A percentile compares a stretch with the other conserved stretches of the same genome.
Conservation (phyloP, 495 filamentous ascomycete genomes). For the Neurospora tetraspora region DNA sequence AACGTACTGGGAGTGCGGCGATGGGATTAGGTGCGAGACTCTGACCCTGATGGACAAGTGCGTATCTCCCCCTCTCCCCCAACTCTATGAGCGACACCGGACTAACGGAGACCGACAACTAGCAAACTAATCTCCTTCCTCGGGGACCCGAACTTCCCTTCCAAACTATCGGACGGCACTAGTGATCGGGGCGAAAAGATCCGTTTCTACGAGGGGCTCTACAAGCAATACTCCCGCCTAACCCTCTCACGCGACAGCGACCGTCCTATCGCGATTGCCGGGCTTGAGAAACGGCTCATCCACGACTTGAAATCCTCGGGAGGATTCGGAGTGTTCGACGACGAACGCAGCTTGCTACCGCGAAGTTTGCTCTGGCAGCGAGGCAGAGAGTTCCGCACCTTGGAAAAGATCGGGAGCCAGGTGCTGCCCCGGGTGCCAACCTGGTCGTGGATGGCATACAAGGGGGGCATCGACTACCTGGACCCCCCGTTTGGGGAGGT, state of each 20-base stretch:
- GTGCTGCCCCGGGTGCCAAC: neutral
- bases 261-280: constrained; percentile 21
- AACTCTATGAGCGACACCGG: too few relatives aligned
- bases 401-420: neutral
- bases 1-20: constrained; percentile 34
- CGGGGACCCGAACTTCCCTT: constrained; percentile 28
- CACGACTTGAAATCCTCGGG: too few relatives aligned
- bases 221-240: constrained; percentile 22
- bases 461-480: constrained; percentile 15
- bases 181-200: constrained; percentile 10
- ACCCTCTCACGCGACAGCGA: constrained; percentile 12
- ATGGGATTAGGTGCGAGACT: constrained; percentile 15
- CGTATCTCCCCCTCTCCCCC: too few relatives aligned
- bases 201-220: constrained; percentile 20
- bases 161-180: constrained; percentile 6
- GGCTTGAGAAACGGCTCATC: constrained; percentile 22
- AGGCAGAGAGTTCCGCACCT: neutral
- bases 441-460: constrained; percentile 25
- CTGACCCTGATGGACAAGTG: too few relatives aligned
- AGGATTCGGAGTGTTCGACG: constrained; percentile 14
- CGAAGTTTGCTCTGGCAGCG: constrained; percentile 19
- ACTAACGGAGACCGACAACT: neutral
- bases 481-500: constrained; percentile 7
- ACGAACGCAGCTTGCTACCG: constrained; percentile 2
- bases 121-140: constrained; percentile 24